These are phyloP conservation scores for Xylaria venustula DNA, from an alignment of 495 filamentous ascomycete species.

Conservation along the genomic window DNA sequence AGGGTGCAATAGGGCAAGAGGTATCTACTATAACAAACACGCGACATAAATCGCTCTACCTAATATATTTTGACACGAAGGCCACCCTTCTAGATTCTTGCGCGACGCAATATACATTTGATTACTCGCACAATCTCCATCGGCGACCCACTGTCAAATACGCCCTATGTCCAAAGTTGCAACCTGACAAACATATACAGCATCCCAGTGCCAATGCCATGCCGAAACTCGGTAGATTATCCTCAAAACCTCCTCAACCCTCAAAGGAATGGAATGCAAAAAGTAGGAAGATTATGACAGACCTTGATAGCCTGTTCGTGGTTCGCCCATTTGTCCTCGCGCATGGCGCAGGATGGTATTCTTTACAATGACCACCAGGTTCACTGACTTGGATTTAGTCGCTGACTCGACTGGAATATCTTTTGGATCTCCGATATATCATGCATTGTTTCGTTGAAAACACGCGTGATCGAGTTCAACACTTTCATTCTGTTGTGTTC, in stretches of 20 bases:
- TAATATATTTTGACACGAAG: too few relatives aligned
- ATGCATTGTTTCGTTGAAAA: conserved; percentile 76
- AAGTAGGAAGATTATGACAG: background rate
- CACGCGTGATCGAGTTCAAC: conserved; percentile 54
- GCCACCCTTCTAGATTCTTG: too few relatives aligned
- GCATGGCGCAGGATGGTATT: background rate
- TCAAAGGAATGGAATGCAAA: background rate
- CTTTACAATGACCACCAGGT: background rate
- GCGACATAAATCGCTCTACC: too few relatives aligned
- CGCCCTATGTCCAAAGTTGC: background rate
- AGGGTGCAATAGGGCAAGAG: too few relatives aligned
- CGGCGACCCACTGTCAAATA: too few relatives aligned
- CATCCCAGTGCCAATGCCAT: background rate
- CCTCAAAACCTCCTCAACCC: background rate
- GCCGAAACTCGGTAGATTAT: background rate
- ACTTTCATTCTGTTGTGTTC: conserved; percentile 81
- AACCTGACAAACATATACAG: background rate
- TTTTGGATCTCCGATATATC: conserved; percentile 75
- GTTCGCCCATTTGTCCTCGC: background rate
- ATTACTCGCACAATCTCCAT: conserved; percentile 3
- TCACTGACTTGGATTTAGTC: background rate
- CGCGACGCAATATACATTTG: too few relatives aligned
- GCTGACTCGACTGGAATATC: conserved; percentile 29
- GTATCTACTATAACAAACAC: too few relatives aligned
- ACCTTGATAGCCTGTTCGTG: background rate